Conservation (phyloP, 2,329 filamentous ascomycete species). For the Monilinia polystroma region DNA sequence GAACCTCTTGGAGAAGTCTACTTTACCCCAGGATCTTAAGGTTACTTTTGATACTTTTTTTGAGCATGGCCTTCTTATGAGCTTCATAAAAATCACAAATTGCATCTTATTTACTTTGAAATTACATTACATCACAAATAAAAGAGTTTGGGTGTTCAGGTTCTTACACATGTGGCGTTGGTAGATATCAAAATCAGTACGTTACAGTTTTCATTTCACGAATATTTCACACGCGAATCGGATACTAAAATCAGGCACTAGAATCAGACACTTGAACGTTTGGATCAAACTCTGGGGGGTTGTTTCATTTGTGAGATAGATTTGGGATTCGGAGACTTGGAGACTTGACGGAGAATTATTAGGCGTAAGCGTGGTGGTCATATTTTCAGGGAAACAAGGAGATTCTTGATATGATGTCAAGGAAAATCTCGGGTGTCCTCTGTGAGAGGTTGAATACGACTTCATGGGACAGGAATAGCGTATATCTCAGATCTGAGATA, state of each 20-base stretch:
- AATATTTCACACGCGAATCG: not conserved
- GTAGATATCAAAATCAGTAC: not conserved
- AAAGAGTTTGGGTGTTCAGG: not conserved
- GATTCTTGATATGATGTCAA: not conserved
- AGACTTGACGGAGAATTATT: not conserved
- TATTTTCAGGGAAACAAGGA: not conserved
- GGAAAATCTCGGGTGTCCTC: not conserved
- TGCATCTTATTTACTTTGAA: not conserved
- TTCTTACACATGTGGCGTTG: not conserved
- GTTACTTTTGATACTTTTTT: not conserved
- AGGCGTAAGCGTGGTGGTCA: not conserved
- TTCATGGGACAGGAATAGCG: not conserved
- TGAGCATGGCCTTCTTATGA: not conserved
- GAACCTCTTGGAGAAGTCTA: not conserved
- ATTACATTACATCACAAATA: not conserved
- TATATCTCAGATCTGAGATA: not conserved
- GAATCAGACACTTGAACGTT: not conserved
- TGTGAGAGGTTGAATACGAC: not conserved
- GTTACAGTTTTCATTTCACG: not conserved
- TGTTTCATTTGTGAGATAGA: not conserved
- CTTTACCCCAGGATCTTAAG: not conserved
- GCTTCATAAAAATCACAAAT: not conserved
- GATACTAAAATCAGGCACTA: not conserved
- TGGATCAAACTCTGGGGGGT: not conserved
- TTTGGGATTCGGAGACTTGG: not conserved